Evolutionary conservation across 495 filamentous ascomycete species (phyloP), one percentile per base, ranked within the genome.

Genomic region (Aspergillus baeticus): DNA sequence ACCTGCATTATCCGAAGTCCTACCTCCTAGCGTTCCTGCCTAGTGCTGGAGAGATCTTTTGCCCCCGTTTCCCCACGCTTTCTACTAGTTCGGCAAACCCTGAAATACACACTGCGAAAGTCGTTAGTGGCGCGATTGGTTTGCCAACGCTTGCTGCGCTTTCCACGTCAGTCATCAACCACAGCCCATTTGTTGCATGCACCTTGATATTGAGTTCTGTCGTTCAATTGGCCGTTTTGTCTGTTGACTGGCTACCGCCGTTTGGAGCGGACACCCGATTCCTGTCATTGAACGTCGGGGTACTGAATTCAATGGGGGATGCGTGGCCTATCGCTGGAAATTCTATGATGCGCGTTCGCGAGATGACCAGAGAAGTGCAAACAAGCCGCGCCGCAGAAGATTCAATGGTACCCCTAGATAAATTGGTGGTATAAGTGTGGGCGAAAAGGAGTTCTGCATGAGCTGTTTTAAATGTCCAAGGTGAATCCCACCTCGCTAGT

Each of bases 401-500:
- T 8, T 29, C 26, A 3, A 29, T 3, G 8, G 26, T 29, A 8
- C 26, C 8, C 8, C 26, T 29, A 29, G 26, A 29, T 29, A 29
- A 3, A 29, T 29, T 29, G 3, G 26, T 29, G 26, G 8, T 29
- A 8, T 29, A 8, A 29, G 4, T 29, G n/a, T n/a, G n/a, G n/a
- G n/a, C n/a, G n/a, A n/a, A n/a, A n/a, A 29, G 26, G 8, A 29
- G 26, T 29, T 29, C 8, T 8, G 26, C 4, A 29, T 29, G 26
- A 29, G 3, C 26, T 8, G 26, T 29, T n/a, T 29, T 8, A 29
- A 8, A 29, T 29, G 8, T 29, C 43, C 42, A 63, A 31, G 6
- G 47, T 52, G 35, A 65, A 65, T 5, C 62, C 62, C 26, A 34
- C 45, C 17, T 52, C 42, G 18, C 55, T 48, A 0, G 56, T 52